A percentile compares a stretch with the other conserved stretches of the same genome.
phyloP scores from a whole-genome alignment of 2,329 filamentous ascomycete species.

The Phyllosticta citrichinensis region DNA sequence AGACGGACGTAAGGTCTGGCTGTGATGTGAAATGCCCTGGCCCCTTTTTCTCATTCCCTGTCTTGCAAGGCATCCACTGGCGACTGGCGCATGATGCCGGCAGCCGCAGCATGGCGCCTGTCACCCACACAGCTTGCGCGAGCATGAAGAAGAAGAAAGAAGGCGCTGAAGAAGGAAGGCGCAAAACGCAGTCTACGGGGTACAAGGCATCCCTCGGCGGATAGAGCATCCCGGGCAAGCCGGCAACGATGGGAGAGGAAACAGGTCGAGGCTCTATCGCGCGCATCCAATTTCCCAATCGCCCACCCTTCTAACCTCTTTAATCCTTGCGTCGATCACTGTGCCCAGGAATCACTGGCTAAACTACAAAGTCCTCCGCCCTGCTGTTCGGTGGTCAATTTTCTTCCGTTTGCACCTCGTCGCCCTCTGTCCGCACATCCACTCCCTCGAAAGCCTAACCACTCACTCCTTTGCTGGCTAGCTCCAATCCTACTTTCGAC shows the following conservation, averaged over 20 bases:
- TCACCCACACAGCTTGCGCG: not conserved
- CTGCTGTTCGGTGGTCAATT: not conserved
- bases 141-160: not conserved
- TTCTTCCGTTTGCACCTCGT: not conserved
- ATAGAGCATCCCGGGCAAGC: not conserved
- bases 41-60: not conserved
- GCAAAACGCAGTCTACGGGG: not conserved
- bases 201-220: not conserved
- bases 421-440: not conserved
- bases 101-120: conserved; percentile 2
- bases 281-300: not conserved
- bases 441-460: not conserved
- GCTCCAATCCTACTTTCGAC: not conserved
- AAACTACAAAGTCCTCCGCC: not conserved
- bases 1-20: not conserved
- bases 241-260: not conserved
- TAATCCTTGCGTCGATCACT: not conserved
- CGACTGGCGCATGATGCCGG: conserved; percentile 1
- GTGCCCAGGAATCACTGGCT: not conserved
- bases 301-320: not conserved
- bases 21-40: not conserved
- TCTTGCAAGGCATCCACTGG: not conserved
- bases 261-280: not conserved
- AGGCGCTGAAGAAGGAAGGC: not conserved
- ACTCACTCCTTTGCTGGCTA: not conserved